Base-by-base conservation (phyloP, 2,329 filamentous ascomycete species). In the Basipetospora chlamydospora region DNA sequence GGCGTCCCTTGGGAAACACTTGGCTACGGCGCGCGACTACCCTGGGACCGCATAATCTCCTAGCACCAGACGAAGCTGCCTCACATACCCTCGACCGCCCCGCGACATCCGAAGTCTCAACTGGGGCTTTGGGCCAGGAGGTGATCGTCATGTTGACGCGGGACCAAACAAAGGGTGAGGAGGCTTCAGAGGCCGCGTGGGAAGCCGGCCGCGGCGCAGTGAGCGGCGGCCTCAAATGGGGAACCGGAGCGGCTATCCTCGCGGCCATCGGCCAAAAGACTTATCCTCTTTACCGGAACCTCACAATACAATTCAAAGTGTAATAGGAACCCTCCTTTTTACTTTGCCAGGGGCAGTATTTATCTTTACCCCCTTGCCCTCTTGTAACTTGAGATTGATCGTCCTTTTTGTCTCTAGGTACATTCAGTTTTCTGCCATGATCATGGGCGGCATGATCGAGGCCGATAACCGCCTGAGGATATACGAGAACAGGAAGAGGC, bases 391-490 rank as follows among this genome's bases (percentile, higher is more conserved):
- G 33, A 5, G 13, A 22, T 17, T 29, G 35, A 28, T 25, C 11
- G n/a, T n/a, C n/a, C n/a, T n/a, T 13, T 21, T 28, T 32, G 28
- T 21, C 12, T 33, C n/a, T 16, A 87, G 82, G 21, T 88, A 84
- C 51, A 62, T 87, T 12, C 80, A 86, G 54, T 84, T 86, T 78
- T 82, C 77, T n/a, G 77, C 75, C 41, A 87, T 87, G 81, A 77
- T 81, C n/a, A 49, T 84, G 23, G 82, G 82, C 29, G 68, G 74
- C 49, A 81, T 82, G 67, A 67, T 87, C 37, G 79, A 85, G 59
- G 82, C 80, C 3, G 82, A 88, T 49, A 58, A 63, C 39, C 66
- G 76, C 34, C 63, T 87, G 47, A 67, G 77, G 36, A 60, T 67
- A 41, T 83, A 81, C 47, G 80, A 86, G 53, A 63, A 73, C 10